These are phyloP conservation scores for Pseudopediastrum boryanum DNA, from an alignment of 139 green algal species.

Conservation along the genomic window DNA sequence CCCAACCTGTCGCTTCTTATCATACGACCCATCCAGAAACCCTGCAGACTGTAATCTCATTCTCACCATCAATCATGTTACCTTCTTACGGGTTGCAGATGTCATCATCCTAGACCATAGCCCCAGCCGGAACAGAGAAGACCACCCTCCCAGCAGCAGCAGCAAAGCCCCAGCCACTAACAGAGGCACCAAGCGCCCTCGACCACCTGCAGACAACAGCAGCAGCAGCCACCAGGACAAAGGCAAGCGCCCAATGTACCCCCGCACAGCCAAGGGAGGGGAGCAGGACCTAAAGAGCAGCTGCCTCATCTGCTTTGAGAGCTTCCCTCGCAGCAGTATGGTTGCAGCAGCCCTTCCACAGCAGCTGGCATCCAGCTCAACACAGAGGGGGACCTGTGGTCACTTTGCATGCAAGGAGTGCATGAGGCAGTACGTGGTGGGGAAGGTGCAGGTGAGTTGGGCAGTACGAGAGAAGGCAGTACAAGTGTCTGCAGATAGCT, in stretches of 20 bases:
- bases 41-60: background rate
- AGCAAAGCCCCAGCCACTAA: background rate
- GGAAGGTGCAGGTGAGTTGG: slow-evolving; percentile 19
- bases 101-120: background rate
- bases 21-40: background rate
- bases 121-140: background rate
- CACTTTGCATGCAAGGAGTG: slow-evolving; percentile 50
- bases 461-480: background rate
- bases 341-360: slow-evolving; percentile 16
- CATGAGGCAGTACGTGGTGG: slow-evolving; percentile 42
- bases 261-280: background rate
- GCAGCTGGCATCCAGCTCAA: background rate
- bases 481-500: background rate
- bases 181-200: background rate
- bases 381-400: slow-evolving; percentile 9
- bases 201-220: background rate
- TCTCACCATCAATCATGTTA: background rate
- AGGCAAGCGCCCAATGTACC: background rate
- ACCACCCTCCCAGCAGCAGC: background rate
- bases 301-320: slow-evolving; percentile 22
- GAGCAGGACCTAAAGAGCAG: background rate
- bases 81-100: background rate
- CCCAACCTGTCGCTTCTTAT: background rate
- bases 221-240: slow-evolving; percentile 8
- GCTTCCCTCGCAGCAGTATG: slow-evolving; percentile 6